A percentile compares a stretch with the other conserved stretches of the same genome.
phyloP scores from a whole-genome alignment of 306 rosid species.

The Vigna nakashimae region DNA sequence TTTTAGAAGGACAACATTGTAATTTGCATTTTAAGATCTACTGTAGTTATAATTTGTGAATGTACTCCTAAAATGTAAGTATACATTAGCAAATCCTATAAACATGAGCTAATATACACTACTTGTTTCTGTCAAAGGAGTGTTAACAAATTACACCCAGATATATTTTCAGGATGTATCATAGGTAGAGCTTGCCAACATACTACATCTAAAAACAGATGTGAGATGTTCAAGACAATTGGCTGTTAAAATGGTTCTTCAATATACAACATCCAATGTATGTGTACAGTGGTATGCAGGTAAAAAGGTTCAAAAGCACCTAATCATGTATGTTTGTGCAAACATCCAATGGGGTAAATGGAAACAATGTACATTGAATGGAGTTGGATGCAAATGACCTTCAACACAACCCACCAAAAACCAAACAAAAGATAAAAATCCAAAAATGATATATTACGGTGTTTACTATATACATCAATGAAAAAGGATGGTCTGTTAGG shows the following conservation, averaged over 20 bases:
- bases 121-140: too few relatives aligned
- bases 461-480: not conserved
- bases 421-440: conserved; percentile 8
- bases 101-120: too few relatives aligned
- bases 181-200: too few relatives aligned
- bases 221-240: not conserved
- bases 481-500: not conserved
- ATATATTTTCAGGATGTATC: too few relatives aligned
- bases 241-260: not conserved
- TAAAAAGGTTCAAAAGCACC: not conserved
- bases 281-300: not conserved
- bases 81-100: not conserved
- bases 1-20: too few relatives aligned
- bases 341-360: conserved; percentile 17
- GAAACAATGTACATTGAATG: conserved; percentile 13
- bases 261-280: not conserved
- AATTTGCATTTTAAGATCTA: too few relatives aligned
- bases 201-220: too few relatives aligned
- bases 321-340: not conserved
- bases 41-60: too few relatives aligned
- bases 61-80: not conserved
- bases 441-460: conserved; percentile 2
- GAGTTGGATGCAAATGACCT: not conserved
- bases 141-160: too few relatives aligned
- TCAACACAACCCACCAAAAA: conserved; percentile 17